Base-by-base conservation (phyloP, 179 eudicot genomes). In the Beta corolliflora region DNA sequence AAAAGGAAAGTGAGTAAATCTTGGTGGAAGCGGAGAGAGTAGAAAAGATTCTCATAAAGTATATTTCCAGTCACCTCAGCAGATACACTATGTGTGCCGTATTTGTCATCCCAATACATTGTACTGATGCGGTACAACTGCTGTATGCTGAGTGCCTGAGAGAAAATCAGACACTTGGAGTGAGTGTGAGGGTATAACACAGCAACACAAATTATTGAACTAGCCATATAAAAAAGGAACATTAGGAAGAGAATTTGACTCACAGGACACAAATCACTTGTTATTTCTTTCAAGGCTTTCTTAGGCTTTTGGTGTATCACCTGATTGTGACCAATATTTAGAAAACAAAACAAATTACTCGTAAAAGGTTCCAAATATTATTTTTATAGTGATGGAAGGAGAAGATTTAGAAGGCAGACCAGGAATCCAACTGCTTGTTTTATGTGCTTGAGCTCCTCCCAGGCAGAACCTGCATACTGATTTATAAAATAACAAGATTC, bases 41-140 rank as follows among this genome's bases (percentile, higher is more conserved):
- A n/a, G 58, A 76, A 67, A 77, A 63, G n/a, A 48, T 41, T 67
- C 16, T 15, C 64, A 46, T 19, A 46, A 58, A 31, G 41, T 50
- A 67, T 46, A 15, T 29, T 59, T 81, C 55, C 9, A 59, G 73
- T 86, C 83, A 95, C 99, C 94, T 94, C 97, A 71, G 95, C 88
- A 70, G 99, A 92, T 81, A 94, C 91, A 88, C 97, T 97, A 71
- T 94, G 99, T 67, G 98, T 88, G 87, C 98, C 99, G 76, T 96
- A 93, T 85, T 91, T 94, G 91, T 96, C 99, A 80, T 96, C 99
- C 98, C 97, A 96, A 81, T 94, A 96, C 99, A 96, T 96, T 54
- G 99, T 96, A 88, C 99, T 97, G 79, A 94, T 92, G 77, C 98
- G 90, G 84, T 96, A 96, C 73, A 96, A 87, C 90, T 96, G 99